These are phyloP conservation scores for Euphorbia celastroides DNA, from an alignment of 441 rosid species.

Conservation along the genomic window DNA sequence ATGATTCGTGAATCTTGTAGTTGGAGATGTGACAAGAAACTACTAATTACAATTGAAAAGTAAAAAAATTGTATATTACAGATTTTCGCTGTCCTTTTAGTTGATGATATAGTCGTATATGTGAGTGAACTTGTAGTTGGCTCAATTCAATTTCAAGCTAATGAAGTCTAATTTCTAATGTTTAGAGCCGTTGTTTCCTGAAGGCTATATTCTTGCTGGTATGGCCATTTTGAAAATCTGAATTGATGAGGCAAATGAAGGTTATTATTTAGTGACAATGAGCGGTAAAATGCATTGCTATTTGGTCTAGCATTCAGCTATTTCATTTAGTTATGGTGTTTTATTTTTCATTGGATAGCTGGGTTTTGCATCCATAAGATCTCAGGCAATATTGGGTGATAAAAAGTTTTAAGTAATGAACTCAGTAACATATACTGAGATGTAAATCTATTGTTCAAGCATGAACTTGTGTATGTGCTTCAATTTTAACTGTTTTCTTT, in stretches of 20 bases:
- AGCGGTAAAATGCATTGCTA: neutral
- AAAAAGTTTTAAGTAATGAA: neutral
- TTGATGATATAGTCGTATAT: neutral
- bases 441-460: neutral
- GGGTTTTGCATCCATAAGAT: neutral
- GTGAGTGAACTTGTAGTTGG: neutral
- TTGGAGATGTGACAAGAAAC: neutral
- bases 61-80: neutral
- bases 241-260: neutral
- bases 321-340: neutral
- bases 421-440: neutral
- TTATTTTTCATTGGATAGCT: neutral
- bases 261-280: neutral
- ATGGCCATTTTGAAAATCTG: neutral
- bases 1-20: neutral
- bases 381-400: neutral
- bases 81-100: neutral
- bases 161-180: neutral
- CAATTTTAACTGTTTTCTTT: neutral
- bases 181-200: neutral
- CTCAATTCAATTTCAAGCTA: neutral
- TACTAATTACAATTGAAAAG: neutral
- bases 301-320: neutral
- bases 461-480: neutral
- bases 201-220: neutral